These are phyloP conservation scores for Sarcocystis neurona DNA, from an alignment of 169 alveolate species.

Conservation along the genomic window DNA sequence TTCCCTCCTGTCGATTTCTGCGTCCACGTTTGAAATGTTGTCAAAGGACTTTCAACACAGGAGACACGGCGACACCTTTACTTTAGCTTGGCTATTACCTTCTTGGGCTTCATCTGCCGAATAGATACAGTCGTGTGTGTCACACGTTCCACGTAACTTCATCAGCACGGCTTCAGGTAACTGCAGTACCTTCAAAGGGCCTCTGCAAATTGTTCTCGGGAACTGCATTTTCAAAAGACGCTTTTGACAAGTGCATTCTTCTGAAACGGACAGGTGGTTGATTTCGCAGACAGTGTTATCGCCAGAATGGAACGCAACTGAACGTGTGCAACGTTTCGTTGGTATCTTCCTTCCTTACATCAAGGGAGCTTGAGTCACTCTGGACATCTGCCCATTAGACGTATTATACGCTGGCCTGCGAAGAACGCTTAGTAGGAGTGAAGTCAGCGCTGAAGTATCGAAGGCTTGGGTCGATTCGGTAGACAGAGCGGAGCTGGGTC, in stretches of 20 bases:
- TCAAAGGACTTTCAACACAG: neutral
- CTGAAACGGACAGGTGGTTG: neutral
- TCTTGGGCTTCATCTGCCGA: slow-evolving; percentile 32
- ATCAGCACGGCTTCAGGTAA: neutral
- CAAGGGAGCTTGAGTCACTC: slow-evolving; percentile 19
- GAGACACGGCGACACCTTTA: neutral
- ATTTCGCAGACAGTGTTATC: no score
- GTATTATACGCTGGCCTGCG: neutral
- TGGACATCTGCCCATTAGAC: slow-evolving; percentile 5
- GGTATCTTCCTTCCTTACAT: neutral
- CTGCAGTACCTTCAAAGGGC: neutral
- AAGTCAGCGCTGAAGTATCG: neutral
- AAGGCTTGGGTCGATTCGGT: neutral
- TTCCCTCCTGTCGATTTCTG: no score
- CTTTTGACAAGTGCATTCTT: slow-evolving; percentile 20
- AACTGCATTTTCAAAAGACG: neutral
- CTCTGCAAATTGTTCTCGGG: neutral
- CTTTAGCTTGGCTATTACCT: neutral
- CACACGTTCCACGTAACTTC: no score
- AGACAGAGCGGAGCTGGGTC: neutral
- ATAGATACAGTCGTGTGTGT: neutral
- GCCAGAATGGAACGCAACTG: no score
- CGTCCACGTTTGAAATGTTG: no score
- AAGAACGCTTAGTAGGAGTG: neutral
- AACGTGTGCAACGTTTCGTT: neutral